Percentiles rank a stretch among this genome's conserved stretches.
Evolutionary conservation across 2,329 filamentous ascomycete species (phyloP).

Genomic region (Ramularia endophylla): DNA sequence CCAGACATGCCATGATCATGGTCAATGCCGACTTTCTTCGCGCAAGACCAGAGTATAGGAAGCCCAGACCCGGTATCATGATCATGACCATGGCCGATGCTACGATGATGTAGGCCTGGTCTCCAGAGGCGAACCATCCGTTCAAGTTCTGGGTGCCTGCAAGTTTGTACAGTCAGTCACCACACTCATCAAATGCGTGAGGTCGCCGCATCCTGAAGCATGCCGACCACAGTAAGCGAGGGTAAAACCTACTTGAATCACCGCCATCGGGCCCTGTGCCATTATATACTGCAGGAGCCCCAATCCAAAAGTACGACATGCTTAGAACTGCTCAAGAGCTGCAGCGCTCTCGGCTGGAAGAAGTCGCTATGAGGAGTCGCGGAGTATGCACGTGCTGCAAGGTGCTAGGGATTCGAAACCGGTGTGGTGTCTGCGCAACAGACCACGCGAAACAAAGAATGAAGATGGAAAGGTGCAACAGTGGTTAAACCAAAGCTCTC

Average conservation of each 20-base stretch:
- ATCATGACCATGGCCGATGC: slow-evolving; percentile 87
- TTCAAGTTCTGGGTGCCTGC: slow-evolving; percentile 81
- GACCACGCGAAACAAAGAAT: not conserved
- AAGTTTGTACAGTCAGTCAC: not conserved
- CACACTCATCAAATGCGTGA: not conserved
- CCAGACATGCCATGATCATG: slow-evolving; percentile 97
- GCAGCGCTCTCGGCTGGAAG: not conserved
- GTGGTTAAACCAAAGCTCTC: not conserved
- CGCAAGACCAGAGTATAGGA: slow-evolving; percentile 96
- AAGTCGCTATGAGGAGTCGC: not conserved
- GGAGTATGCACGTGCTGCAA: not conserved
- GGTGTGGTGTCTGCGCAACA: not conserved
- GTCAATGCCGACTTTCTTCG: slow-evolving; percentile 94
- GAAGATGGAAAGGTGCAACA: not conserved
- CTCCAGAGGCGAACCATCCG: slow-evolving; percentile 89
- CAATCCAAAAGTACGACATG: slow-evolving; percentile 47
- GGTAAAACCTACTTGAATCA: slow-evolving; percentile 62
- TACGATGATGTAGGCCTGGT: slow-evolving; percentile 90
- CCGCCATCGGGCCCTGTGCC: slow-evolving; percentile 59
- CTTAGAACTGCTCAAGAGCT: slow-evolving; percentile 10
- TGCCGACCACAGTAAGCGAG: not conserved
- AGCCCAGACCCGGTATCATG: slow-evolving; percentile 95
- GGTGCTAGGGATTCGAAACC: not conserved
- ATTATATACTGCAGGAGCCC: slow-evolving; percentile 43
- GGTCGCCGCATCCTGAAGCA: no score